Conservation (phyloP, 345 rosid species). For the Linum lewisii region DNA sequence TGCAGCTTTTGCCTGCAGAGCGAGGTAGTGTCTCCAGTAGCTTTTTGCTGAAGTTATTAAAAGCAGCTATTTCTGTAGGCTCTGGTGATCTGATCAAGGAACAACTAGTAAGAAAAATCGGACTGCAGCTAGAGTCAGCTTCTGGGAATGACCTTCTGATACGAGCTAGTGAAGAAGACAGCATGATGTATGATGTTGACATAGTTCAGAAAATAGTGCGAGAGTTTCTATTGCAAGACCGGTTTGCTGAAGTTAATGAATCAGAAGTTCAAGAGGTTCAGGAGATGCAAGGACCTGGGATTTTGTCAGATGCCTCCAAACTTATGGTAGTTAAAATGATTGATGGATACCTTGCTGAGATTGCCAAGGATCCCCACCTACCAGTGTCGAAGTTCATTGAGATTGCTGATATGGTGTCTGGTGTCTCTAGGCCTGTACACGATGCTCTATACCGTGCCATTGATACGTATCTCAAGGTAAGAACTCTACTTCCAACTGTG, state of each 20-base stretch:
- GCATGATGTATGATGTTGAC: constrained; percentile 50
- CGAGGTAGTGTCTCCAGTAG: constrained; percentile 64
- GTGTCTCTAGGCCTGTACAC: constrained; percentile 62
- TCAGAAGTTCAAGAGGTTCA: constrained; percentile 25
- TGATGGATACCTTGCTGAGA: constrained; percentile 70
- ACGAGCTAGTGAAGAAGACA: constrained; percentile 39
- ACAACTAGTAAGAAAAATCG: constrained; percentile 47
- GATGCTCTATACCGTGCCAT: constrained; percentile 80
- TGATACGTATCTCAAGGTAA: constrained; percentile 73
- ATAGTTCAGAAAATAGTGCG: constrained; percentile 42
- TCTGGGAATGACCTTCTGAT: constrained; percentile 54
- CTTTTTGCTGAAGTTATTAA: constrained; percentile 69
- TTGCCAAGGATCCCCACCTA: constrained; percentile 61
- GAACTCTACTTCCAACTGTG: not conserved
- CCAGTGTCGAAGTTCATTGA: constrained; percentile 43
- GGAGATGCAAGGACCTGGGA: constrained; percentile 37
- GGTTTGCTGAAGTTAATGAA: constrained; percentile 34
- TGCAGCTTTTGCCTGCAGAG: constrained; percentile 52
- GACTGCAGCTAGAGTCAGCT: constrained; percentile 79
- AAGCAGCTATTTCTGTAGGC: constrained; percentile 49
- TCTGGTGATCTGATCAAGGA: constrained; percentile 37
- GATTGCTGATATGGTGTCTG: constrained; percentile 57
- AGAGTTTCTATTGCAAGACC: constrained; percentile 52
- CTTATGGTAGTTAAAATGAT: constrained; percentile 71
- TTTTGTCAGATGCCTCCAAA: constrained; percentile 74